These are phyloP conservation scores for Debaryomycetaceae sp. DNA, from an alignment of 1,139 yeast species.

Conservation along the genomic window DNA sequence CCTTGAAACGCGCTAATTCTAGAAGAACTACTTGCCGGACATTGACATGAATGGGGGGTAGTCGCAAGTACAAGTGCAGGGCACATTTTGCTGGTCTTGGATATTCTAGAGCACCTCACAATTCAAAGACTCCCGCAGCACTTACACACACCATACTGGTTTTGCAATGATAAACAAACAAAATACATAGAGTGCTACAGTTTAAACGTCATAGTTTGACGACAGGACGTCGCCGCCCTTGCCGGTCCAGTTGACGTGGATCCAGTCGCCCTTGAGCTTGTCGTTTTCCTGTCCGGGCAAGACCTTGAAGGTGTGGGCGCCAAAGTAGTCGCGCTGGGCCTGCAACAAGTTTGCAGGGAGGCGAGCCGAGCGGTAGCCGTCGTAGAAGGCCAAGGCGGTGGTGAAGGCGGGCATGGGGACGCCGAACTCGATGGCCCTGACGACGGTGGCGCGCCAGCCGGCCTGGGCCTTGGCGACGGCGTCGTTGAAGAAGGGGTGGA, in stretches of 20 bases:
- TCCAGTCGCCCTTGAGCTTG: constrained; percentile 69
- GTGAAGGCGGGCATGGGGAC: constrained; percentile 97
- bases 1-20: no score
- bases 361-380: constrained; percentile 93
- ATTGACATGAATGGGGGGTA: no score
- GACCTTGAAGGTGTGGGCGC: constrained; percentile 98
- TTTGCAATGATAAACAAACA: no score
- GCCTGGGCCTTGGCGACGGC: constrained; percentile 90
- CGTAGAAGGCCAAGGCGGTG: constrained; percentile 95
- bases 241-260: constrained; percentile 99
- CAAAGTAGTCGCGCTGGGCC: constrained; percentile 99
- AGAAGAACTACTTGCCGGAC: no score
- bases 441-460: constrained; percentile 90
- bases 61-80: no score
- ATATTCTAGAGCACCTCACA: constrained; percentile 1
- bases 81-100: no score
- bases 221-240: constrained; percentile 97
- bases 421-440: constrained; percentile 72
- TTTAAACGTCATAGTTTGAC: constrained; percentile 82
- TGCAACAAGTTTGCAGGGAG: constrained; percentile 97
- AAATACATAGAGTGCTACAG: no score
- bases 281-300: constrained; percentile 77
- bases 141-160: no score
- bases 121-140: no score
- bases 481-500: constrained; percentile 86